Evolutionary conservation across 768 basidiomycete genomes (phyloP).

Genomic region (Krasilnikovozyma curviuscula): DNA sequence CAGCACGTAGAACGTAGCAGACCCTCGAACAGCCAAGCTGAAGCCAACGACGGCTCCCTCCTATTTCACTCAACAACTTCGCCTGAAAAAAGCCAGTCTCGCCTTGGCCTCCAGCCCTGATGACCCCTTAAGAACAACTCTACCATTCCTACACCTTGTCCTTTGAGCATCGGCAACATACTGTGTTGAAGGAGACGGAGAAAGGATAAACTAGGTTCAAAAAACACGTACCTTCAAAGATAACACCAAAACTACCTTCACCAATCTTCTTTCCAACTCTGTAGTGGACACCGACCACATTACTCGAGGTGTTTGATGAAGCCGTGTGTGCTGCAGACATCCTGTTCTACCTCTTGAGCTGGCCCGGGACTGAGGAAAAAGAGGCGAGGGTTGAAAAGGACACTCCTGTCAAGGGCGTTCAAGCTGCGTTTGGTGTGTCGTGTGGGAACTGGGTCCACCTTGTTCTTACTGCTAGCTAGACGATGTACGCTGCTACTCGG

Average conservation of each 20-base stretch:
- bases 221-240: slow-evolving; percentile 53
- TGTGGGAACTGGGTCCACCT: too few species aligned
- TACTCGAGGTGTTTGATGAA: slow-evolving; percentile 20
- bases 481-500: too few species aligned
- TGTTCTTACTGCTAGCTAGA: too few species aligned
- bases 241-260: slow-evolving; percentile 97
- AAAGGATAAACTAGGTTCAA: not conserved
- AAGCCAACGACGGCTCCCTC: not conserved
- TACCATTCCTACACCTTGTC: too few species aligned
- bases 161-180: not conserved
- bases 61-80: too few species aligned
- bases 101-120: too few species aligned
- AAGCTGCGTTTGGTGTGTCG: too few species aligned
- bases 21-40: not conserved
- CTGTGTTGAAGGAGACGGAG: not conserved
- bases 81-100: too few species aligned
- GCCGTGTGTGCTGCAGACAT: slow-evolving; percentile 4
- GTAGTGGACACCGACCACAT: slow-evolving; percentile 84
- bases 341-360: not conserved
- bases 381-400: not conserved
- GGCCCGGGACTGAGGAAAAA: not conserved
- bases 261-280: slow-evolving; percentile 98
- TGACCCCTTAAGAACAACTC: too few species aligned
- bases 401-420: too few species aligned
- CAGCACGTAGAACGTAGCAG: too few species aligned